Evolutionary conservation across 805 yeast genomes (phyloP).

Genomic region (Lipomyces sp.): DNA sequence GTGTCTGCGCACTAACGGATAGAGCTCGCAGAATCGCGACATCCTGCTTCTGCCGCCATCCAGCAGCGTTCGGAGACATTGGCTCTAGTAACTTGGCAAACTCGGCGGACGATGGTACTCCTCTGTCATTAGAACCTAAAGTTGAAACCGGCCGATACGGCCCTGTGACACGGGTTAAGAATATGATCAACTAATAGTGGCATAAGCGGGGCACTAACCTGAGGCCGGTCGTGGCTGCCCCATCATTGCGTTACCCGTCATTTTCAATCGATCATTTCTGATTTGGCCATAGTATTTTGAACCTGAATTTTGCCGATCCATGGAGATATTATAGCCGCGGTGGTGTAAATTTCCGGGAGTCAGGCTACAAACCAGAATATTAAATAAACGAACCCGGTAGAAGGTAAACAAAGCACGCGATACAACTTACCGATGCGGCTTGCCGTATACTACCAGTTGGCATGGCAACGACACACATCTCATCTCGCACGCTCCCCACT

Average conservation of each 20-base stretch:
- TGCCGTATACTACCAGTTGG: not conserved
- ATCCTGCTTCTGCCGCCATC: slow-evolving; percentile 15
- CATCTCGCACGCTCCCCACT: not conserved
- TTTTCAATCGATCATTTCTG: slow-evolving; percentile 12
- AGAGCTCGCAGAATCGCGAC: not conserved
- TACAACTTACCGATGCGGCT: too few relatives aligned
- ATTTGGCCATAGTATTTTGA: not conserved
- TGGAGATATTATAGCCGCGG: not conserved
- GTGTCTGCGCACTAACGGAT: not conserved
- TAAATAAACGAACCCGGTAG: too few relatives aligned
- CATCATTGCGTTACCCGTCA: slow-evolving; percentile 26
- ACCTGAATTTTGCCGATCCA: not conserved
- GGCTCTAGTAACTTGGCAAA: slow-evolving; percentile 27
- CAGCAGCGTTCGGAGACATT: slow-evolving; percentile 26
- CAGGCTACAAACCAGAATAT: too few relatives aligned
- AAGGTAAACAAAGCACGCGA: too few relatives aligned
- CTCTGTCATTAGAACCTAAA: slow-evolving; percentile 12
- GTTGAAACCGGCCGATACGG: slow-evolving; percentile 16
- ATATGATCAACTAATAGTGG: not conserved
- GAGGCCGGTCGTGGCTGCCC: slow-evolving; percentile 14
- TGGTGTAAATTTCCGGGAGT: not conserved
- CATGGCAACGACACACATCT: not conserved
- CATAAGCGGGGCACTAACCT: slow-evolving; percentile 2
- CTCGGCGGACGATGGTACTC: not conserved
- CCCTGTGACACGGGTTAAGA: not conserved